Evolutionary conservation across 148 eudicot genomes (phyloP), one percentile per base, ranked within the genome.

Genomic region (Bassia scoparia): DNA sequence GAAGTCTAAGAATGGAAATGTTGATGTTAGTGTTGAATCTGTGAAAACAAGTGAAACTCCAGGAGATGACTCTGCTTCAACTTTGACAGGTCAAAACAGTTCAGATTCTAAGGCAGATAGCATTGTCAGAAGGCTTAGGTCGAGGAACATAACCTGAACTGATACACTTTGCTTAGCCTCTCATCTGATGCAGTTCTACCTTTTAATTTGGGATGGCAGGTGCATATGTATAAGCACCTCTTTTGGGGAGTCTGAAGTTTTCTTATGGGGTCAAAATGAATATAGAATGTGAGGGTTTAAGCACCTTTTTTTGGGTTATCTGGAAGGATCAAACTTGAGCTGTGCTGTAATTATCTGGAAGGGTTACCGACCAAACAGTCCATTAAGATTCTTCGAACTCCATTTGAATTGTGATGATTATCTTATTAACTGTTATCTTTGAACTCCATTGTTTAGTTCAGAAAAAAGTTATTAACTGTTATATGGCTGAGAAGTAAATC

Each of bases 51-150:
- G 52, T 38, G 71, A 12, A 21, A 37, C 27, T 21, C 38, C 54
- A 14, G 66, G 26, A 29, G 38, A 55, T 13, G 71, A 33, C 8
- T 3, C 58, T 38, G 37, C 30, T 64, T 38, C 54, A 5, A 23
- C 11, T 48, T 53, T 52, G 34, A 31, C 37, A 4, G 27, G 30
- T 55, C 64, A 29, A 54, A 44, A 62, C 24, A 14, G 37, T 44
- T 56, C 59, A n/a, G 30, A 49, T 31, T 53, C 58, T 3, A 44
- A 29, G 35, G 63, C 46, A 3, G 71, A 77, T 34, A 71, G 80
- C 63, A 49, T 41, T 71, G 66, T 63, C 43, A 46, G 80, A 66
- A 71, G 71, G 67, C 72, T 66, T 10, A 77, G 80, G 76, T 15
- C 67, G 2, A 65, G 80, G 61, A 76, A 37, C 63, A 50, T 8